Evolutionary conservation across 2,329 filamentous ascomycete species (phyloP).

Genomic region (Capronia epimyces): DNA sequence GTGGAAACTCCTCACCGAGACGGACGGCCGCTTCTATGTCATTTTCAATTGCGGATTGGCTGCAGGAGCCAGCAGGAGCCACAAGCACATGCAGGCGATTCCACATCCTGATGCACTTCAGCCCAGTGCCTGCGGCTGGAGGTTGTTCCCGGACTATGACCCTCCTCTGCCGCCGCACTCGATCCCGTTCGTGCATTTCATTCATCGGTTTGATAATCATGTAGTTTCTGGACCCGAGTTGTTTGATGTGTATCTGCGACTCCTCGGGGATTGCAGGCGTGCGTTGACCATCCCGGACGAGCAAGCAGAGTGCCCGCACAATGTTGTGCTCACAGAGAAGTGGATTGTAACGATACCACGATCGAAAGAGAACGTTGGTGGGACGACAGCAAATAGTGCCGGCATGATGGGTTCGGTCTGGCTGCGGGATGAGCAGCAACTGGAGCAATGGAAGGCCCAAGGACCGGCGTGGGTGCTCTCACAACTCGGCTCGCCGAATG

Average conservation of each 20-base stretch:
- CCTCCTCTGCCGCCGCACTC: neutral
- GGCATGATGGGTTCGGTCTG: constrained; percentile 15
- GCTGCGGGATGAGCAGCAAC: constrained; percentile 4
- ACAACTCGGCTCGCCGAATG: constrained; percentile 1
- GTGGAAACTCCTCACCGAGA: constrained; percentile 33
- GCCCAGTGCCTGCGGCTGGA: neutral
- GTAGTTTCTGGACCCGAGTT: neutral
- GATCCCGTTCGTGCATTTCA: constrained; percentile 7
- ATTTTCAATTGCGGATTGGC: constrained; percentile 43
- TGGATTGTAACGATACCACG: constrained; percentile 10
- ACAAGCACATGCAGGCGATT: constrained; percentile 44
- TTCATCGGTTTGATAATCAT: neutral
- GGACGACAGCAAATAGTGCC: constrained; percentile 8
- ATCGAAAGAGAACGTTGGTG: neutral
- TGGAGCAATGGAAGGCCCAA: constrained; percentile 1
- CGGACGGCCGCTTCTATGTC: constrained; percentile 31
- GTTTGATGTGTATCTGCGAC: neutral
- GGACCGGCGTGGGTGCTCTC: constrained; percentile 4
- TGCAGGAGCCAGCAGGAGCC: constrained; percentile 39
- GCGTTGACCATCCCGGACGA: neutral
- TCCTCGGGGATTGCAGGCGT: neutral
- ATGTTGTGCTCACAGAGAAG: constrained; percentile 8
- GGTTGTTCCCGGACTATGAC: constrained; percentile 5
- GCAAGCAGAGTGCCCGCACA: constrained; percentile 5
- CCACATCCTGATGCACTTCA: constrained; percentile 28